Evolutionary conservation across 192 early-diverging fungal species (phyloP).

Genomic region (Mortierella antarctica): DNA sequence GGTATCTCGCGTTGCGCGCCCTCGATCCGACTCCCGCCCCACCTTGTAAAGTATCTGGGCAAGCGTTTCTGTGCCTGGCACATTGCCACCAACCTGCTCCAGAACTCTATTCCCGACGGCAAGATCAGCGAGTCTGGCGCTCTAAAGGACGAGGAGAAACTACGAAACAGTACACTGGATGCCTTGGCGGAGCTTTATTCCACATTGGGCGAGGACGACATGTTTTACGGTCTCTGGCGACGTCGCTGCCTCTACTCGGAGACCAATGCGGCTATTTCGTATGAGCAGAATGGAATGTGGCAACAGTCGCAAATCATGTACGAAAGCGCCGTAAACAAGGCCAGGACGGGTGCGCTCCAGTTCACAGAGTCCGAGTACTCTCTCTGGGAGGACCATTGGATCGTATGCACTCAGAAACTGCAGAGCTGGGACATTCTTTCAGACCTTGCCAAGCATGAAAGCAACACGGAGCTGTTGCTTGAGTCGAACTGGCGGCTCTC

Average conservation of each 20-base stretch:
- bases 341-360: conserved; percentile 82
- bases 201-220: conserved; percentile 89
- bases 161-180: conserved; percentile 91
- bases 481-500: conserved; percentile 96
- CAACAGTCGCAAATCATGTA: conserved; percentile 89
- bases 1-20: conserved; percentile 83
- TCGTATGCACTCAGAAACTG: conserved; percentile 86
- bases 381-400: conserved; percentile 99
- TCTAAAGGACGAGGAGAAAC: conserved; percentile 86
- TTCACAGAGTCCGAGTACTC: conserved; percentile 96
- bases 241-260: conserved; percentile 89
- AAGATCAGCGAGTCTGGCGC: conserved; percentile 52
- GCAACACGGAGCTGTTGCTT: conserved; percentile 84
- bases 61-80: conserved; percentile 95
- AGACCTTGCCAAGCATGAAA: conserved; percentile 93
- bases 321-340: conserved; percentile 94
- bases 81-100: conserved; percentile 85
- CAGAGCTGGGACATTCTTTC: conserved; percentile 98
- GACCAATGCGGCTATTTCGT: conserved; percentile 96
- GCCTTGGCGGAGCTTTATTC: conserved; percentile 88
- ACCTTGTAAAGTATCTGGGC: conserved; percentile 93
- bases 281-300: conserved; percentile 96
- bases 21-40: conserved; percentile 86
- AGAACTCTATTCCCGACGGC: conserved; percentile 66
- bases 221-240: conserved; percentile 93